Conservation (phyloP, 2,329 filamentous ascomycete species). For the Cladophialophora yegresii region DNA sequence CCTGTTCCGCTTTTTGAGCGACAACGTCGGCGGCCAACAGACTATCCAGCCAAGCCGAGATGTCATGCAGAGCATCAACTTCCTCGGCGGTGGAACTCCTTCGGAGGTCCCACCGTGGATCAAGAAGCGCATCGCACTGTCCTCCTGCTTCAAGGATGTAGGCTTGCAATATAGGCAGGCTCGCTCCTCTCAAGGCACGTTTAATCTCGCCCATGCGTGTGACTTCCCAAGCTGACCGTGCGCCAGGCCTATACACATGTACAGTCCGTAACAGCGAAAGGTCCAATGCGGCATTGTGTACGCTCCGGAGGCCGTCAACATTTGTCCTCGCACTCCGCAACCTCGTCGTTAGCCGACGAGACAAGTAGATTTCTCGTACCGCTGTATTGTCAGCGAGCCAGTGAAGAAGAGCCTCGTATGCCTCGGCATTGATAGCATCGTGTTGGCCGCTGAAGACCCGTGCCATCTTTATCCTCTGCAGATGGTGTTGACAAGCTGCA, state of each 20-base stretch:
- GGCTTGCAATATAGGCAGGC: slow-evolving; percentile 16
- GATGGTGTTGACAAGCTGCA: slow-evolving; percentile 11
- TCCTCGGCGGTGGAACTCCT: slow-evolving; percentile 10
- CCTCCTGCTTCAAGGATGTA: slow-evolving; percentile 8
- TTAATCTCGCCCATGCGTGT: slow-evolving; percentile 14
- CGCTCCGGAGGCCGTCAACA: not conserved
- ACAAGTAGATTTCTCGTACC: slow-evolving; percentile 21
- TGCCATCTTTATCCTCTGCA: slow-evolving; percentile 17
- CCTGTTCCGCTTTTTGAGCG: not conserved
- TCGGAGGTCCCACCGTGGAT: slow-evolving; percentile 29
- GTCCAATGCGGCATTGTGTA: not conserved
- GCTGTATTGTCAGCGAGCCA: slow-evolving; percentile 28
- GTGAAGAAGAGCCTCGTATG: slow-evolving; percentile 30
- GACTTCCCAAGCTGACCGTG: slow-evolving; percentile 19
- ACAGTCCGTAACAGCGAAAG: slow-evolving; percentile 16
- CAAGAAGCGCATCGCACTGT: slow-evolving; percentile 15
- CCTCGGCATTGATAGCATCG: slow-evolving; percentile 25
- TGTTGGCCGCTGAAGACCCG: slow-evolving; percentile 25
- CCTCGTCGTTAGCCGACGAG: slow-evolving; percentile 26
- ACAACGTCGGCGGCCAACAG: slow-evolving; percentile 6
- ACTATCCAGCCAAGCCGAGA: slow-evolving; percentile 16
- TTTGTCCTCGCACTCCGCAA: slow-evolving; percentile 18
- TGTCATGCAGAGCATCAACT: slow-evolving; percentile 9
- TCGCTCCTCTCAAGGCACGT: not conserved
- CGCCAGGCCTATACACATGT: slow-evolving; percentile 14